Percentiles rank a stretch among this genome's conserved stretches.
phyloP scores from a whole-genome alignment of 306 rosid genomes.

The Inga laurina region DNA sequence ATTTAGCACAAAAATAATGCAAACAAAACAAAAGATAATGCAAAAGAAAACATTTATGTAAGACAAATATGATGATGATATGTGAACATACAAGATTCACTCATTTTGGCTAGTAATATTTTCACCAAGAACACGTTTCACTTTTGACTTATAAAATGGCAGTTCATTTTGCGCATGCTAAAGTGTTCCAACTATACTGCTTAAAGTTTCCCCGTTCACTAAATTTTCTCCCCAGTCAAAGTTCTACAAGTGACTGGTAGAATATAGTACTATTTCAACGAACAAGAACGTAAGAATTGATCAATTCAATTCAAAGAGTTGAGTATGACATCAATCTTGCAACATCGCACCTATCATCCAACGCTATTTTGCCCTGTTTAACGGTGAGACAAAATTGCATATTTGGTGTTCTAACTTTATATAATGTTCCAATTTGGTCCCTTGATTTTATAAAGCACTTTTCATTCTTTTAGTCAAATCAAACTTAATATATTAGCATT shows the following conservation, averaged over 20 bases:
- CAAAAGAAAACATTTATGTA: not conserved
- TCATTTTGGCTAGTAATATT: not conserved
- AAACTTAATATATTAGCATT: too few species aligned
- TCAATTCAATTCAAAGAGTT: not conserved
- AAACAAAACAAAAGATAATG: slow-evolving; percentile 4
- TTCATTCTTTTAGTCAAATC: too few species aligned
- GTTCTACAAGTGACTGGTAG: not conserved
- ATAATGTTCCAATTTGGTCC: too few species aligned
- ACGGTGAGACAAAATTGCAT: not conserved
- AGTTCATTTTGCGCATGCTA: not conserved
- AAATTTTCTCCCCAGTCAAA: not conserved
- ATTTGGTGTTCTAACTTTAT: too few species aligned
- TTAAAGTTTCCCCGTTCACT: not conserved
- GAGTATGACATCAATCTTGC: not conserved
- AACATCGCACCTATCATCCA: not conserved
- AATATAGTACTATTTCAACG: not conserved
- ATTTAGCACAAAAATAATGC: slow-evolving; percentile 2
- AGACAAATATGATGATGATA: not conserved
- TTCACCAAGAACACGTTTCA: not conserved
- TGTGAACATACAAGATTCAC: not conserved
- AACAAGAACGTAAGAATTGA: not conserved
- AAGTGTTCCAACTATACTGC: not conserved
- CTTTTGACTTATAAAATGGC: not conserved
- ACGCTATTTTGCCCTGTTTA: not conserved
- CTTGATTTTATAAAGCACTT: too few species aligned